Conservation (phyloP, 2,329 filamentous ascomycete genomes). For the Colletotrichum sp. region DNA sequence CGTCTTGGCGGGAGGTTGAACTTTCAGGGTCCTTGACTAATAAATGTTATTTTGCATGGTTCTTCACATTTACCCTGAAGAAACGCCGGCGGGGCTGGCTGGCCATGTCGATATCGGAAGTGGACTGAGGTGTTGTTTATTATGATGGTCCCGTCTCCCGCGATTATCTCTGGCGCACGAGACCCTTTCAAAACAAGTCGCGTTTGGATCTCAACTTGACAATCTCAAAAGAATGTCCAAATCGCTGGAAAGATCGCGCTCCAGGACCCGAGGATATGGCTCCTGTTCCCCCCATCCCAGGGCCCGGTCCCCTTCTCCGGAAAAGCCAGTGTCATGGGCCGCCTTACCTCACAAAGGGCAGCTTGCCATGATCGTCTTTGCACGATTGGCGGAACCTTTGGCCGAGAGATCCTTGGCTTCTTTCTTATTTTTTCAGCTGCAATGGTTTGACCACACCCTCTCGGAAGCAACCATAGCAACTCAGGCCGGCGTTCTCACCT, state of each 20-base stretch:
- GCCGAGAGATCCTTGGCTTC: constrained; percentile 28
- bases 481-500: constrained; percentile 24
- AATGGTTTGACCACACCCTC: constrained; percentile 13
- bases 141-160: not conserved
- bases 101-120: not conserved
- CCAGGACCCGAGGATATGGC: not conserved
- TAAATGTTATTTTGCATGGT: not conserved
- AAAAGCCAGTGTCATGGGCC: constrained; percentile 16
- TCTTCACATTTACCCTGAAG: not conserved
- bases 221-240: not conserved
- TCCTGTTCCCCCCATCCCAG: not conserved
- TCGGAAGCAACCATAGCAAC: constrained; percentile 18
- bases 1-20: not conserved
- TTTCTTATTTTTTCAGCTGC: constrained; percentile 26
- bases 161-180: not conserved
- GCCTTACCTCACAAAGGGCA: constrained; percentile 29
- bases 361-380: constrained; percentile 29
- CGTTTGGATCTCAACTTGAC: not conserved
- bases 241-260: not conserved
- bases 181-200: not conserved
- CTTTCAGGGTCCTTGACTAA: not conserved
- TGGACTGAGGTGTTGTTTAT: not conserved
- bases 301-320: not conserved
- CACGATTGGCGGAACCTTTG: constrained; percentile 30
- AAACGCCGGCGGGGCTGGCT: not conserved